Evolutionary conservation across 495 filamentous ascomycete genomes (phyloP).

Genomic region (Trichocladium antarcticum): DNA sequence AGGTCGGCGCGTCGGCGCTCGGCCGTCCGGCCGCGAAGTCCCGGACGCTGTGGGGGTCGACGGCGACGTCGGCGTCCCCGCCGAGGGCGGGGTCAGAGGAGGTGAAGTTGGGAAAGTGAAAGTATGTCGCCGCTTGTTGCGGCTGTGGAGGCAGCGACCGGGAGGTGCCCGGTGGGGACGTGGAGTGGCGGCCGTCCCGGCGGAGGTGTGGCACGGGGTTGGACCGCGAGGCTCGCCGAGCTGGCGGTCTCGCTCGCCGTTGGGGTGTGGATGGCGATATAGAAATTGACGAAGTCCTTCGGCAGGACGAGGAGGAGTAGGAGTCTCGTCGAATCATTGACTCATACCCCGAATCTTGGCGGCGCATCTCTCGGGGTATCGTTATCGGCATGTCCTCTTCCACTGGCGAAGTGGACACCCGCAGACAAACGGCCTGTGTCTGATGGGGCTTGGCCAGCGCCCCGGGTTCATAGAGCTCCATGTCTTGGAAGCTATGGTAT

Average conservation of each 20-base stretch:
- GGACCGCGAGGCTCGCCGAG: constrained; percentile 28
- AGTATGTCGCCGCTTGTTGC: constrained; percentile 31
- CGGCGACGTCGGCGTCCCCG: constrained; percentile 10
- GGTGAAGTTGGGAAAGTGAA: constrained; percentile 40
- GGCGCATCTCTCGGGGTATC: constrained; percentile 27
- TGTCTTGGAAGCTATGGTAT: constrained; percentile 39
- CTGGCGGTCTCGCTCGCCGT: constrained; percentile 26
- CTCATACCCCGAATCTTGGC: constrained; percentile 43
- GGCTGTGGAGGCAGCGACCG: constrained; percentile 4
- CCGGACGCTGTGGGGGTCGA: too few species aligned
- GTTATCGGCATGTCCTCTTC: constrained; percentile 11
- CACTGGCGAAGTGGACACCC: background rate
- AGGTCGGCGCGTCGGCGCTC: constrained; percentile 11
- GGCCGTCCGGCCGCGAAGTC: too few species aligned
- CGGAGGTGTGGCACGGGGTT: constrained; percentile 19
- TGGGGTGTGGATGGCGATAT: constrained; percentile 22
- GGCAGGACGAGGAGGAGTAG: constrained; percentile 15
- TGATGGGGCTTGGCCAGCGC: constrained; percentile 5
- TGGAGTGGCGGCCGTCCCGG: constrained; percentile 18
- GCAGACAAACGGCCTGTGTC: constrained; percentile 1
- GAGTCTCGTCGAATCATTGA: constrained; percentile 28
- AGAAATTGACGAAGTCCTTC: constrained; percentile 11
- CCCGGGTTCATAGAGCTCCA: constrained; percentile 28
- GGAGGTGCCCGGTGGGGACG: constrained; percentile 19
- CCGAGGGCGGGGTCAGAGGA: constrained; percentile 26